Percentiles rank a stretch among this genome's conserved stretches.
These are phyloP conservation scores for Ophiocordyceps camponoti-rufipedis DNA, from an alignment of 2,329 filamentous ascomycete species.

Conservation along the genomic window DNA sequence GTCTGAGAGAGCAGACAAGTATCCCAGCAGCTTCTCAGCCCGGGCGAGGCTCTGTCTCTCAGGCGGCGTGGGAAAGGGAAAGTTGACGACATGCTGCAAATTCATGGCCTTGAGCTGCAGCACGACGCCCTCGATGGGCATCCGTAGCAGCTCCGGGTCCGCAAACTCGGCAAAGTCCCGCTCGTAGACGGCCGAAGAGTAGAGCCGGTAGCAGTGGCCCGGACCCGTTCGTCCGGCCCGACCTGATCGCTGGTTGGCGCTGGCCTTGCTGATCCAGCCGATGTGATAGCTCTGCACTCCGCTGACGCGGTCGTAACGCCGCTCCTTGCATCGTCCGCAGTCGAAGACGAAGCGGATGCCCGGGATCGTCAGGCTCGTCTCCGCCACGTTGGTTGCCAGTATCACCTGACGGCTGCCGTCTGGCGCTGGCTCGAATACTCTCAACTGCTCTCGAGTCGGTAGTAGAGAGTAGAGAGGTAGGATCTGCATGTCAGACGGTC, in stretches of 20 bases:
- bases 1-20: constrained; percentile 61
- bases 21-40: constrained; percentile 72
- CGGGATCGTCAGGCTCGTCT: constrained; percentile 92
- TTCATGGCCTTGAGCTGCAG: constrained; percentile 92
- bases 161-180: constrained; percentile 74
- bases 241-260: constrained; percentile 77
- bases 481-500: constrained; percentile 61
- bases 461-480: constrained; percentile 89
- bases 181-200: constrained; percentile 87
- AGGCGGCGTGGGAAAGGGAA: constrained; percentile 88
- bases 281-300: constrained; percentile 93
- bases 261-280: constrained; percentile 95
- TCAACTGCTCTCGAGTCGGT: constrained; percentile 76
- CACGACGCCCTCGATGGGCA: constrained; percentile 84
- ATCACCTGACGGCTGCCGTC: constrained; percentile 74
- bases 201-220: constrained; percentile 87
- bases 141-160: constrained; percentile 74
- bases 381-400: constrained; percentile 87
- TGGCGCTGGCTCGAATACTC: constrained; percentile 72
- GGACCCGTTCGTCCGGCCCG: constrained; percentile 90
- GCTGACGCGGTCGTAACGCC: constrained; percentile 69
- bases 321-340: constrained; percentile 80
- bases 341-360: constrained; percentile 93
- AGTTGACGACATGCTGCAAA: constrained; percentile 75
- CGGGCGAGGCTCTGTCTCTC: constrained; percentile 57